Evolutionary conservation across 2,329 filamentous ascomycete genomes (phyloP), one percentile per base, ranked within the genome.

Genomic region (Beauveria asiatica): DNA sequence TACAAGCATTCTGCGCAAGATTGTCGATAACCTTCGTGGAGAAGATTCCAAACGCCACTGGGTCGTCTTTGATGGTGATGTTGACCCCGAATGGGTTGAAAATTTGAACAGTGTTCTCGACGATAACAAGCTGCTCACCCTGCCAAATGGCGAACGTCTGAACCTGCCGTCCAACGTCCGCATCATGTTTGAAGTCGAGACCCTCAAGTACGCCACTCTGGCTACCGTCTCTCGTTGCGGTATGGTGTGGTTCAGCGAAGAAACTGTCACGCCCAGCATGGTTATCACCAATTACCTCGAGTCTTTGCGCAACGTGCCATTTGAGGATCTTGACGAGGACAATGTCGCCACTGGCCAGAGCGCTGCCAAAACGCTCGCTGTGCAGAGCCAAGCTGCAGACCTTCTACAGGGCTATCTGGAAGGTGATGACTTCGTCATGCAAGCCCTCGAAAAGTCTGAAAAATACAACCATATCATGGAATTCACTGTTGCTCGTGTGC

Each of bases 221-320:
- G 94, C 94, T 60, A 99, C 94, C n/a, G 94, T 99, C 70, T 95
- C 90, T 86, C 92, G 94, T 76, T 99, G 94, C 73, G 94, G 94
- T 81, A 99, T 99, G 94, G 95, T 99, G 16, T 99, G 94, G 94
- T 99, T 97, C 77, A 99, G 92, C 71, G 93, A 97, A 68, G 95
- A 99, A 70, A 97, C 92, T 30, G 93, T 99, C 45, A 93, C 91
- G 37, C 84, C 93, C 1, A 83, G 83, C 65, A 96, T 99, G 89
- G 89, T 97, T 85, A 88, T 97, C 45, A 81, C 85, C 64, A 90
- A 97, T 74, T 97, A 99, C 69, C 83, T 99, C 57, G 85, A 94
- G 62, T 86, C 87, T 51, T 83, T 99, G 44, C 87, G 88, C 66
- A 88, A 85, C 3, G 86, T 90, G 60, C 85, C 90, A 0, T 97